Percentiles rank a stretch among this genome's conserved stretches.
Evolutionary conservation across 257 asterid genomes (phyloP).

Genomic region (Hygrophila difformis): DNA sequence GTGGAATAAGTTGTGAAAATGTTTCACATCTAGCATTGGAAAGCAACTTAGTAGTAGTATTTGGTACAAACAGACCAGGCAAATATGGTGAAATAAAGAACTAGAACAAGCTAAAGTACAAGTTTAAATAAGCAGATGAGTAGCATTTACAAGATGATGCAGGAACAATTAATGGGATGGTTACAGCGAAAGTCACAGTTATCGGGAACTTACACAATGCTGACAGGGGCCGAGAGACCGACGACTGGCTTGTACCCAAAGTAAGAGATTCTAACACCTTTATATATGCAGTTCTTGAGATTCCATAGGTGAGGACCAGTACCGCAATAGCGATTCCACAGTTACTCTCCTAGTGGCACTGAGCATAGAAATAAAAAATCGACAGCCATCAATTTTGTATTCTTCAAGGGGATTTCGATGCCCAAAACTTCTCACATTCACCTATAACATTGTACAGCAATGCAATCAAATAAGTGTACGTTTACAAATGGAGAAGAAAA

Average conservation of each 20-base stretch:
- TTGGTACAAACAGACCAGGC: not conserved
- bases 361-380: conserved; percentile 94
- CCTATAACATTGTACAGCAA: conserved; percentile 29
- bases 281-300: conserved; percentile 57
- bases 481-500: not conserved
- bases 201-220: not conserved
- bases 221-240: not conserved
- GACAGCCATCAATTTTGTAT: conserved; percentile 97
- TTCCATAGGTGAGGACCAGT: conserved; percentile 92
- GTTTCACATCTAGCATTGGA: too few species aligned
- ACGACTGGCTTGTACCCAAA: conserved; percentile 15
- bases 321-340: conserved; percentile 74
- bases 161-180: not conserved
- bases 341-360: conserved; percentile 86
- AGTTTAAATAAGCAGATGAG: not conserved
- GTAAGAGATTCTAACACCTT: conserved; percentile 17
- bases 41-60: too few species aligned
- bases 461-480: not conserved
- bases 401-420: conserved; percentile 96
- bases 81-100: not conserved
- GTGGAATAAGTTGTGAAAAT: too few species aligned
- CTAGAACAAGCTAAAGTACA: not conserved
- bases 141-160: not conserved
- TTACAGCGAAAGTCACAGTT: not conserved
- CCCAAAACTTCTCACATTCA: conserved; percentile 91